These are phyloP conservation scores for Magnolia officinalis DNA, from an alignment of 164 flowering plant species.

Conservation along the genomic window DNA sequence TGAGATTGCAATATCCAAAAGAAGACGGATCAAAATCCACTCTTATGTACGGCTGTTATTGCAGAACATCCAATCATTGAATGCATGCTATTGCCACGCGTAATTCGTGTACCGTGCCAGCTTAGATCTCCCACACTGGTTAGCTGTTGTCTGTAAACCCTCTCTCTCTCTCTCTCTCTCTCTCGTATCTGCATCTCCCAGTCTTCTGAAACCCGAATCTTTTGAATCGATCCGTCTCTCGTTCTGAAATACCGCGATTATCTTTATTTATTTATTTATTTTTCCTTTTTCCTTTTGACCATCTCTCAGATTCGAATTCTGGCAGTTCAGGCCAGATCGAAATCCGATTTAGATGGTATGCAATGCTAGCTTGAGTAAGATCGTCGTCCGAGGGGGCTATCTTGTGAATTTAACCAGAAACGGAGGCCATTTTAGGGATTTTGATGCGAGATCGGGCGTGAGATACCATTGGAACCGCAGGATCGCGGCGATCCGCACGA, in stretches of 20 bases:
- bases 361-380: slow-evolving; percentile 39
- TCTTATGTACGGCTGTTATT: too few relatives aligned
- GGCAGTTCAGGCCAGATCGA: slow-evolving; percentile 14
- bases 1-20: too few relatives aligned
- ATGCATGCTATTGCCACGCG: slow-evolving; percentile 10
- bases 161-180: slow-evolving; percentile 5
- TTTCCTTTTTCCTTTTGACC: background rate
- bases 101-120: background rate
- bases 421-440: slow-evolving; percentile 21
- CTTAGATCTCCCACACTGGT: background rate
- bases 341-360: slow-evolving; percentile 68
- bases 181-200: background rate
- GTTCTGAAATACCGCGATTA: background rate
- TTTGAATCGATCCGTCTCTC: background rate
- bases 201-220: background rate
- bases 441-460: slow-evolving; percentile 23
- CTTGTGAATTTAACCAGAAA: slow-evolving; percentile 24
- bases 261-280: too few relatives aligned
- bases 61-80: too few relatives aligned
- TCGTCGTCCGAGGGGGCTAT: slow-evolving; percentile 33
- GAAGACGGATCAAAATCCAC: too few relatives aligned
- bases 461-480: slow-evolving; percentile 22
- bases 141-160: background rate
- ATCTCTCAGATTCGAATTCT: background rate
- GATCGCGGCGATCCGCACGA: slow-evolving; percentile 27